A percentile compares a stretch with the other conserved stretches of the same genome.
Evolutionary conservation across 2,329 filamentous ascomycete species (phyloP).

Genomic region (Monosporascus sp.): DNA sequence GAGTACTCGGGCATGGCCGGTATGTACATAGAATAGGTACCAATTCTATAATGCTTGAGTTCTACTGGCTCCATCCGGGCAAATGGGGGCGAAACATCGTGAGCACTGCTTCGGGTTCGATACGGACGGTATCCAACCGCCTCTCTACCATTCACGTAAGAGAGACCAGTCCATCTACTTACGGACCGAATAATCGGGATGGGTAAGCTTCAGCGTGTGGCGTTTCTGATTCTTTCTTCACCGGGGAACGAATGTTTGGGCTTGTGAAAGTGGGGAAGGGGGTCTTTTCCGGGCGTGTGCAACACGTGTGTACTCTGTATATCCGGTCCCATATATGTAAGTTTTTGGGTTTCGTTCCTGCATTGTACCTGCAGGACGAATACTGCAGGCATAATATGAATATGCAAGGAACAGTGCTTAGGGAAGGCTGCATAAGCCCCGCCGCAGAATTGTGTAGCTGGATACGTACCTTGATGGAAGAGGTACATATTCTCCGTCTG

Average conservation of each 20-base stretch:
- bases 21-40: background rate
- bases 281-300: background rate
- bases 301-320: background rate
- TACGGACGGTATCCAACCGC: background rate
- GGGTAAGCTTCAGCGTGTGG: background rate
- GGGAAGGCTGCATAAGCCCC: slow-evolving; percentile 10
- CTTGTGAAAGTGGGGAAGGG: background rate
- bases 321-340: background rate
- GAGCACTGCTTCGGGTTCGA: background rate
- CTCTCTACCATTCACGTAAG: background rate
- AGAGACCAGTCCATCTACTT: background rate
- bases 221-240: background rate
- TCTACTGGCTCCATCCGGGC: background rate
- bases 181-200: background rate
- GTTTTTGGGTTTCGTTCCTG: slow-evolving; percentile 1
- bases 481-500: slow-evolving; percentile 10
- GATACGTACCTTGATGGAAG: slow-evolving; percentile 1
- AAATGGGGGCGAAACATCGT: background rate
- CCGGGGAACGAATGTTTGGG: background rate
- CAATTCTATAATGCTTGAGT: background rate
- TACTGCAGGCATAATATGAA: slow-evolving; percentile 23
- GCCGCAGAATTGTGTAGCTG: slow-evolving; percentile 5
- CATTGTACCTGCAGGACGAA: slow-evolving; percentile 26
- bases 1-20: background rate
- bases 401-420: slow-evolving; percentile 24